phyloP scores from a whole-genome alignment of 1,284 basidiomycete species.

The Tilletiopsis washingtonensis region DNA sequence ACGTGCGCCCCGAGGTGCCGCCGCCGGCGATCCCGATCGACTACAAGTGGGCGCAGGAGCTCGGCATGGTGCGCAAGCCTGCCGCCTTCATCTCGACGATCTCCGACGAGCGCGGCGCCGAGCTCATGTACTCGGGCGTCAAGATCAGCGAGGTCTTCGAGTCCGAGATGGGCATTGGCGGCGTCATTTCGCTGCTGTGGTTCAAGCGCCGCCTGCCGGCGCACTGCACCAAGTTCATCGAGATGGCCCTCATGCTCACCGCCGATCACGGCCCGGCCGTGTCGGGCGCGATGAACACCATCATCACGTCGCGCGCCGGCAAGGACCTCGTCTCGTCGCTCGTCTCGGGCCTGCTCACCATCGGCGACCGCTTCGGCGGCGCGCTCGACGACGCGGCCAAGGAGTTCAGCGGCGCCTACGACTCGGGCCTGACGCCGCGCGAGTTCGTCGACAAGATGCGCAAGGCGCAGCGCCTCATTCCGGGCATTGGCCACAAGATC shows the following conservation, averaged over 20 bases:
- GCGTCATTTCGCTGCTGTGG: constrained; percentile 93
- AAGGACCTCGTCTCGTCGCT: constrained; percentile 97
- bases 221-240: constrained; percentile 60
- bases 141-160: constrained; percentile 86
- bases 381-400: constrained; percentile 94
- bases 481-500: constrained; percentile 99
- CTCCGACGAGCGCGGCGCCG: constrained; percentile 97
- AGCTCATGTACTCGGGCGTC: constrained; percentile 97
- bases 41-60: constrained; percentile 98
- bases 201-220: constrained; percentile 73
- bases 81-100: constrained; percentile 99
- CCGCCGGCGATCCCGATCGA: constrained; percentile 98
- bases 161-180: constrained; percentile 66
- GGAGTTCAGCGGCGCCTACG: constrained; percentile 76
- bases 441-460: constrained; percentile 96
- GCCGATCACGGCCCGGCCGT: constrained; percentile 74
- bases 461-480: constrained; percentile 93
- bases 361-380: constrained; percentile 96
- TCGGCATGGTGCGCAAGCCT: constrained; percentile 95
- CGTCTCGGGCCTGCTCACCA: constrained; percentile 90
- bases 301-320: constrained; percentile 95
- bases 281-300: constrained; percentile 94
- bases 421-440: constrained; percentile 84
- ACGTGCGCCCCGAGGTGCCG: constrained; percentile 69
- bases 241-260: constrained; percentile 98